phyloP scores from a whole-genome alignment of 352 stramenopile genomes.

The Pythium dissimile region DNA sequence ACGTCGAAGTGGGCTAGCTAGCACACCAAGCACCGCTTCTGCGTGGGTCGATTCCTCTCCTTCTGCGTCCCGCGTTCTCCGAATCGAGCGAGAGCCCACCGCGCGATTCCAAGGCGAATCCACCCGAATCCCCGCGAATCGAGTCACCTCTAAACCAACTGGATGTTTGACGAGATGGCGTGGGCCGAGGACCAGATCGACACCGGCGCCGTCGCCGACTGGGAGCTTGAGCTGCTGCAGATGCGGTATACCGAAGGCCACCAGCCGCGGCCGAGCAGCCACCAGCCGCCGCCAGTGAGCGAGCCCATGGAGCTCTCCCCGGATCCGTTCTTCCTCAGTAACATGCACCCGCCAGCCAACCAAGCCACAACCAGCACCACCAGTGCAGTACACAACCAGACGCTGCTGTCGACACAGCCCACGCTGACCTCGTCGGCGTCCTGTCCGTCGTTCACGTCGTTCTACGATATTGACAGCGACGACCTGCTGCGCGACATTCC shows the following conservation, averaged over 20 bases:
- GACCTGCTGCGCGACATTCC: conserved; percentile 42
- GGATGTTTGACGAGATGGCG: conserved; percentile 25
- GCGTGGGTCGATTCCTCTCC: background rate
- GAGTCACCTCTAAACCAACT: background rate
- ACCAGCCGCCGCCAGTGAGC: background rate
- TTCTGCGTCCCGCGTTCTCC: background rate
- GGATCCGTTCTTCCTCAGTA: conserved; percentile 16
- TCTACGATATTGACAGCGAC: conserved; percentile 50
- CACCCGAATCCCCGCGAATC: background rate
- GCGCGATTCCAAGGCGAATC: background rate
- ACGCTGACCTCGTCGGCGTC: conserved; percentile 66
- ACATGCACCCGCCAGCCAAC: background rate
- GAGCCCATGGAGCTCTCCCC: conserved; percentile 23
- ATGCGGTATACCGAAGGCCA: conserved; percentile 13
- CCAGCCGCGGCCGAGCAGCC: background rate
- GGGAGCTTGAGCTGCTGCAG: conserved; percentile 21
- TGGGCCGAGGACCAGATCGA: conserved; percentile 14
- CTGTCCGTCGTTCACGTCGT: conserved; percentile 65
- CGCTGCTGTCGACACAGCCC: conserved; percentile 9
- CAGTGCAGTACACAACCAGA: background rate
- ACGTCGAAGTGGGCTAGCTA: conserved; percentile 17
- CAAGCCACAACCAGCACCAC: background rate
- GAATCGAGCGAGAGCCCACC: too few relatives aligned
- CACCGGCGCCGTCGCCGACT: conserved; percentile 6
- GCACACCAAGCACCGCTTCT: background rate